Evolutionary conservation across 352 stramenopile genomes (phyloP), one percentile per base, ranked within the genome.

Genomic region (Saprolegnia diclina): DNA sequence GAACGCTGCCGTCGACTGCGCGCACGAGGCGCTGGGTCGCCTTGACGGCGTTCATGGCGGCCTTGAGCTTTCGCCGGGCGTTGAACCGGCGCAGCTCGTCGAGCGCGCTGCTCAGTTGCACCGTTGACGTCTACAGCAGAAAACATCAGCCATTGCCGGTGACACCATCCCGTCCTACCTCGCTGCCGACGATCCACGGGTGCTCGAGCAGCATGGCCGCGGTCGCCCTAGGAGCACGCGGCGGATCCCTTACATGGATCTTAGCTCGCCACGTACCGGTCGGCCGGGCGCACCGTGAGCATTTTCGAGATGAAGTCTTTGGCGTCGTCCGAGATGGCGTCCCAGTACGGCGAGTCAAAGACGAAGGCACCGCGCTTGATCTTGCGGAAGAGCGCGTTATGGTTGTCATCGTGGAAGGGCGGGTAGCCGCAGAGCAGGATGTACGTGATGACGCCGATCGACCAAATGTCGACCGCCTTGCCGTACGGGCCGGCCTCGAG

Each of bases 261-360:
- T 42, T 54, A 6, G 56, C 19, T 24, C 55, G 37, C 6, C 16
- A 71, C 79, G 48, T 54, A 92, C 81, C 96, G 79, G 71, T 97
- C 79, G 19, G 85, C 75, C 19, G 90, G 88, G 74, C 98, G 83
- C n/a, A 97, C 77, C 4, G 96, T 75, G 7, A 98, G 85, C 76
- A 98, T 89, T 71, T 88, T 83, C n/a, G 74, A 81, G 71, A 98
- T 97, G 35, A 98, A 77, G 61, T 98, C 92, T 76, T 98, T 98
- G 53, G 91, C 95, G 56, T 97, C 81, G 53, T 94, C 90, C 37
- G 87, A 97, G 16, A 98, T 87, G 70, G 95, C 81, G 73, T 93
- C 86, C 94, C 94, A 98, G 77, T 98, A 98, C 19, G 97, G 92
- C n/a, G 90, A 89, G 69, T 98, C 92, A 67, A 98, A 98, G 79